A percentile compares a stretch with the other conserved stretches of the same genome.
phyloP scores from a whole-genome alignment of 1,139 yeast species.

The Nakaseomyces bracarensis region DNA sequence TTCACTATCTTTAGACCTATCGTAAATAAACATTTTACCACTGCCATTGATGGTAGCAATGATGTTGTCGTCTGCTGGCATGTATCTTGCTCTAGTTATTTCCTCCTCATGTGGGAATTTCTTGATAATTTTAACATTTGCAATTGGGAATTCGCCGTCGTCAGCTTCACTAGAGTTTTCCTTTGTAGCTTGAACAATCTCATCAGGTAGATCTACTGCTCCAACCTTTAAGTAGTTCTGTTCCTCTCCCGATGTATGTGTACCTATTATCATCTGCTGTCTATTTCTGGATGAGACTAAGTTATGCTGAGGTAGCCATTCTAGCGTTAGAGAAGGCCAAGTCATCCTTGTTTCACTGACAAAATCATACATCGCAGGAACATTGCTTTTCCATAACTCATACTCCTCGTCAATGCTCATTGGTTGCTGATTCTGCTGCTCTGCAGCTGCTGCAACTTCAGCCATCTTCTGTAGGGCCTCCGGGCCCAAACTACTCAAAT shows the following conservation, averaged over 20 bases:
- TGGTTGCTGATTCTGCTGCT: slow-evolving; percentile 3
- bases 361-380: slow-evolving; percentile 72
- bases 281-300: slow-evolving; percentile 17
- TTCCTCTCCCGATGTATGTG: slow-evolving; percentile 79
- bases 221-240: slow-evolving; percentile 73
- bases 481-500: not conserved
- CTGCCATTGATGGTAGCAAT: slow-evolving; percentile 72
- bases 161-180: slow-evolving; percentile 27
- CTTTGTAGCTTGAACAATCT: slow-evolving; percentile 16
- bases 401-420: slow-evolving; percentile 48
- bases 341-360: slow-evolving; percentile 69
- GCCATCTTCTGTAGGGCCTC: slow-evolving; percentile 4
- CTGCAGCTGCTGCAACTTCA: slow-evolving; percentile 6
- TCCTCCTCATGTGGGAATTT: slow-evolving; percentile 51
- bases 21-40: slow-evolving; percentile 67
- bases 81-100: slow-evolving; percentile 73
- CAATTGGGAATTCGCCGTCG: slow-evolving; percentile 27
- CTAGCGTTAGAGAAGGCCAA: slow-evolving; percentile 75
- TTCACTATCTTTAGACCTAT: slow-evolving; percentile 34
- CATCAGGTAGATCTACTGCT: slow-evolving; percentile 55
- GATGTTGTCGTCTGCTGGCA: slow-evolving; percentile 61
- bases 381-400: slow-evolving; percentile 70
- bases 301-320: slow-evolving; percentile 53
- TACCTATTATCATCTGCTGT: slow-evolving; percentile 58
- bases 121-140: slow-evolving; percentile 55